These are phyloP conservation scores for Thalassiosira mediterranea DNA, from an alignment of 352 stramenopile genomes.

Conservation along the genomic window DNA sequence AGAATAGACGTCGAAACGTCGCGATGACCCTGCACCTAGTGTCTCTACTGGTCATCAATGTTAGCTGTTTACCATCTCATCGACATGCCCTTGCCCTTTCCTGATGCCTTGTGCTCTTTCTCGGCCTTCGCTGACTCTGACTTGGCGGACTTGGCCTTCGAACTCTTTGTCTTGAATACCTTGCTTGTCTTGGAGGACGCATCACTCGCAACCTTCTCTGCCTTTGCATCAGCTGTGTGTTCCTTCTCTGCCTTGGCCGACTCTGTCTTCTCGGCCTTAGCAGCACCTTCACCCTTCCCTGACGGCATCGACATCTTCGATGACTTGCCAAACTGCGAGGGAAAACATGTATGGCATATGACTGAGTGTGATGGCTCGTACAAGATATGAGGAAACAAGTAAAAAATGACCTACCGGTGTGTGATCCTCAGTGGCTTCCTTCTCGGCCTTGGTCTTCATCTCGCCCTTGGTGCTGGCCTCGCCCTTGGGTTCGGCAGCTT, in stretches of 20 bases:
- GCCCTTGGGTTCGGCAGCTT: background rate
- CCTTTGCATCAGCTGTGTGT: constrained; percentile 4
- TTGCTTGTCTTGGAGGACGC: background rate
- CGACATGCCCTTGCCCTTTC: background rate
- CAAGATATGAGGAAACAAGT: background rate
- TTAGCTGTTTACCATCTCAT: too few species aligned
- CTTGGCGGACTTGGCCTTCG: constrained; percentile 1
- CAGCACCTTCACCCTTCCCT: background rate
- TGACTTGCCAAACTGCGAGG: background rate
- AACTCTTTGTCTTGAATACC: constrained; percentile 5
- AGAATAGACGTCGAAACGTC: too few species aligned
- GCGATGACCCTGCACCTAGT: too few species aligned
- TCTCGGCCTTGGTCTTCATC: background rate
- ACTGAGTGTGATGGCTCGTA: too few species aligned
- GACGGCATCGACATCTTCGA: background rate
- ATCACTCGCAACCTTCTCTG: constrained; percentile 2
- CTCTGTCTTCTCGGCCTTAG: constrained; percentile 2
- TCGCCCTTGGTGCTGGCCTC: background rate
- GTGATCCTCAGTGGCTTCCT: background rate
- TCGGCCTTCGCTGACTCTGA: background rate
- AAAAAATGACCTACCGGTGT: background rate
- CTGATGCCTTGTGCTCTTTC: background rate
- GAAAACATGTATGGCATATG: too few species aligned
- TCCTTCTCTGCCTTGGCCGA: constrained; percentile 13
- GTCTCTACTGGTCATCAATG: too few species aligned